Conservation (phyloP, 768 basidiomycete species). For the Pleurotus tuoliensis region DNA sequence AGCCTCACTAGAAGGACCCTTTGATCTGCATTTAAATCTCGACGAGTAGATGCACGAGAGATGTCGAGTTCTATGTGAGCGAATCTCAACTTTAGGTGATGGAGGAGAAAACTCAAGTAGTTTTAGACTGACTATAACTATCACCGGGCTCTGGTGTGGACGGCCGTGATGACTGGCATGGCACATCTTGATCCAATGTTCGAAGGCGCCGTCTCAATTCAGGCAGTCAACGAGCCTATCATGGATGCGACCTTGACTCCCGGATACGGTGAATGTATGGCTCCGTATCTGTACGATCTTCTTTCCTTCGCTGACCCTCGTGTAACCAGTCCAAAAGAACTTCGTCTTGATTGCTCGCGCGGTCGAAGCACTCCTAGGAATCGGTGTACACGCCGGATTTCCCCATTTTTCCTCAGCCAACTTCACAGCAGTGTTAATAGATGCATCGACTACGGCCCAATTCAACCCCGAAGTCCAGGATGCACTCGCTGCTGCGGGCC, state of each 20-base stretch:
- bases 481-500: constrained; percentile 31
- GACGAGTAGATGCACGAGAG: constrained; percentile 51
- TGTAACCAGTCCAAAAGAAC: constrained; percentile 54
- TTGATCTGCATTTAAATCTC: not conserved
- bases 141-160: constrained; percentile 76
- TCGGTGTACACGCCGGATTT: constrained; percentile 26
- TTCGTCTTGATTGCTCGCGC: constrained; percentile 68
- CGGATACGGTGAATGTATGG: constrained; percentile 63
- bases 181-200: constrained; percentile 70
- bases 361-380: constrained; percentile 58
- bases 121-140: constrained; percentile 66
- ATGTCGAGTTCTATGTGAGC: constrained; percentile 72
- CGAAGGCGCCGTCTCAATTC: constrained; percentile 59
- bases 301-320: not conserved
- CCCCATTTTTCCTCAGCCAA: constrained; percentile 11
- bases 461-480: constrained; percentile 24
- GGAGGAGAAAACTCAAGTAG: constrained; percentile 8
- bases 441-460: constrained; percentile 13
- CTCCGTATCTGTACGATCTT: constrained; percentile 3
- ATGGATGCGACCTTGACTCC: constrained; percentile 69
- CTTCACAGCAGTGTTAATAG: constrained; percentile 21
- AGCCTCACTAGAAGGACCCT: constrained; percentile 10
- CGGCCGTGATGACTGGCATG: constrained; percentile 72
- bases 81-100: not conserved
- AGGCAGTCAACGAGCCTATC: constrained; percentile 78